These are phyloP conservation scores for Mrakia frigida DNA, from an alignment of 768 basidiomycete species.

Conservation along the genomic window DNA sequence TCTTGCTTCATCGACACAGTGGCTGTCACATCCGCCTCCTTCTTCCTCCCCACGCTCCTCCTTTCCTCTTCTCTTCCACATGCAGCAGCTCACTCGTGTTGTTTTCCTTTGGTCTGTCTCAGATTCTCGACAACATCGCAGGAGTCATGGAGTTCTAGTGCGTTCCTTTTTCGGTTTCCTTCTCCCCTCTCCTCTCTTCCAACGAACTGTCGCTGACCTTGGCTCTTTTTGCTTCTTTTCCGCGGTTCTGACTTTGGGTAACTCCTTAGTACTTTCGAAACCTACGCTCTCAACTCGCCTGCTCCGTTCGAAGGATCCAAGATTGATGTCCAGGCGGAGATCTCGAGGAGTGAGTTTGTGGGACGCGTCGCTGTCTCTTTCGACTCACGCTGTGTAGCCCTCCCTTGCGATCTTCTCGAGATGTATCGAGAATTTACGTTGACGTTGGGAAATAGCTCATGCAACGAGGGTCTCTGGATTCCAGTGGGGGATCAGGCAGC, in stretches of 20 bases:
- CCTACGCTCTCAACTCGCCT: constrained; percentile 53
- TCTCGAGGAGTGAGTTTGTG: constrained; percentile 51
- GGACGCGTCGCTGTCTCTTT: constrained; percentile 49
- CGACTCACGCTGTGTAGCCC: background rate
- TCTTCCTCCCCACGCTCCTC: background rate
- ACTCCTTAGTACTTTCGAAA: constrained; percentile 49
- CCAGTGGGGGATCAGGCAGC: too few relatives aligned
- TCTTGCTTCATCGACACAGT: too few relatives aligned
- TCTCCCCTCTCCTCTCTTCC: background rate
- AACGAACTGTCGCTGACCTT: background rate
- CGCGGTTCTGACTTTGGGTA: background rate
- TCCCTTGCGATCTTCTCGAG: too few relatives aligned
- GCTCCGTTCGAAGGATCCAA: constrained; percentile 54
- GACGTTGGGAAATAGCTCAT: too few relatives aligned
- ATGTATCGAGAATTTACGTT: too few relatives aligned
- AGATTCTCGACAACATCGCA: constrained; percentile 47
- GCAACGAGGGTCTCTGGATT: too few relatives aligned
- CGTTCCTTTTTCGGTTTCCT: background rate
- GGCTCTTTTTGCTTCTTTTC: background rate
- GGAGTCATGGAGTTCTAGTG: constrained; percentile 51
- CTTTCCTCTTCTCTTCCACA: background rate
- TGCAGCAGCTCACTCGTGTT: background rate
- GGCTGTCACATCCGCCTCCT: background rate
- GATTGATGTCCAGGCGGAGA: constrained; percentile 52
- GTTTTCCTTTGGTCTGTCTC: background rate